Base-by-base conservation (phyloP, 179 eudicot species). In the Heliamphora pulchella region DNA sequence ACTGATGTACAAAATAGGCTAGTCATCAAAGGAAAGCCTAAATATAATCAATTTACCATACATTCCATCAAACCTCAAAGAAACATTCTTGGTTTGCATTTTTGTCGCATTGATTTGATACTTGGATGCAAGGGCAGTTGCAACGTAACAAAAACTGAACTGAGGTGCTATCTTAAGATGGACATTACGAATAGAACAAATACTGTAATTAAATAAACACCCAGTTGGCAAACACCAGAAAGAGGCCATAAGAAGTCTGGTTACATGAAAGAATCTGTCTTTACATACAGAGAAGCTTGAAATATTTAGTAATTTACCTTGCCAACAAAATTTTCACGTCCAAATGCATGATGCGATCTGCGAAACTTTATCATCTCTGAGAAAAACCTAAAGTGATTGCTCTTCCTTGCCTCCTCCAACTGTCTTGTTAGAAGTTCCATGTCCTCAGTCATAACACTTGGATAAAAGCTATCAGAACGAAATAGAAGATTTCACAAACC, bases 351-450 rank as follows among this genome's bases (percentile, higher is more conserved):
- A 67, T 79, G 93, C 8, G 82, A 75, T 78, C 53, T 81, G 66
- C 98, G 96, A 58, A 89, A 96, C 87, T 91, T 91, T 78, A 96
- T 90, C 87, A 87, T 84, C 87, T 92, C 91, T 14, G 98, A 87
- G 89, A 96, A 96, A 78, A 96, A 96, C 85, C 95, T 88, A 84
- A 96, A 94, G 82, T 87, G 93, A 79, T 76, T 83, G 74, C 79
- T 84, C 86, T 82, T 92, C 86, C 82, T 90, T 41, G 83, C n/a
- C n/a, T n/a, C 91, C 74, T 91, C 90, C 89, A 96, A 82, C 99
- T 96, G 86, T 80, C 66, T 75, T 66, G 81, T 76, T 70, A 80
- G 57, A 80, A 71, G 76, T 55, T 20, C n/a, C 68, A 55, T 47
- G 15, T 68, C 65, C 57, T 63, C 2, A 57, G 39, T 77, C 2